phyloP scores from a whole-genome alignment of 345 rosid species.

The Raphanus raphanistrum region DNA sequence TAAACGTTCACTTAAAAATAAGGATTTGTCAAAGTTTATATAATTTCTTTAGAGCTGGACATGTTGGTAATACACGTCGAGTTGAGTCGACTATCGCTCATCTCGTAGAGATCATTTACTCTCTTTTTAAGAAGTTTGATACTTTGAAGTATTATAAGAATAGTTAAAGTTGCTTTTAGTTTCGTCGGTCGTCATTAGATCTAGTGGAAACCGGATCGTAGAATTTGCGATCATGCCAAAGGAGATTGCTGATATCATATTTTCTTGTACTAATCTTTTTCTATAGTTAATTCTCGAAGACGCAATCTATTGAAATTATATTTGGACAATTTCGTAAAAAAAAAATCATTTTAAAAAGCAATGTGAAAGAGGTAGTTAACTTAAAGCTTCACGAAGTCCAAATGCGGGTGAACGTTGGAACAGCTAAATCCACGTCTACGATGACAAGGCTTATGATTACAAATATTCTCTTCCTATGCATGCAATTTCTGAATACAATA shows the following conservation, averaged over 20 bases:
- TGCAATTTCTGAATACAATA: background rate
- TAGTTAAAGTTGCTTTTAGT: conserved; percentile 11
- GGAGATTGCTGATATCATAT: conserved; percentile 7
- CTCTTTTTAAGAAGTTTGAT: background rate
- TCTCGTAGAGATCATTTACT: background rate
- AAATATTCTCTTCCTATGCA: conserved; percentile 4
- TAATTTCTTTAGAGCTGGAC: background rate
- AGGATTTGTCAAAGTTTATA: background rate
- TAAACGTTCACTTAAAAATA: background rate
- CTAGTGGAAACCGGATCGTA: conserved; percentile 24
- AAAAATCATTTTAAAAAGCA: background rate
- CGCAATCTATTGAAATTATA: background rate
- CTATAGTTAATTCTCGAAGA: background rate
- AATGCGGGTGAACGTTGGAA: conserved; percentile 25
- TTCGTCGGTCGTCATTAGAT: conserved; percentile 25
- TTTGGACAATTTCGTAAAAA: background rate
- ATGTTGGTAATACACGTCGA: background rate
- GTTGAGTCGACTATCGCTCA: background rate
- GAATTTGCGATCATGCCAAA: conserved; percentile 12
- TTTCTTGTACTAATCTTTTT: background rate
- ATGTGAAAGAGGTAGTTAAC: conserved; percentile 18
- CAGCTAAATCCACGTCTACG: conserved; percentile 30
- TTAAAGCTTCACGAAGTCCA: conserved; percentile 31
- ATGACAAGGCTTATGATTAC: conserved; percentile 21
- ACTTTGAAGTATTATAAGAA: background rate